Percentiles rank a stretch among this genome's conserved stretches.
phyloP scores from a whole-genome alignment of 2,329 filamentous ascomycete genomes.

The Colletotrichum abscissum region DNA sequence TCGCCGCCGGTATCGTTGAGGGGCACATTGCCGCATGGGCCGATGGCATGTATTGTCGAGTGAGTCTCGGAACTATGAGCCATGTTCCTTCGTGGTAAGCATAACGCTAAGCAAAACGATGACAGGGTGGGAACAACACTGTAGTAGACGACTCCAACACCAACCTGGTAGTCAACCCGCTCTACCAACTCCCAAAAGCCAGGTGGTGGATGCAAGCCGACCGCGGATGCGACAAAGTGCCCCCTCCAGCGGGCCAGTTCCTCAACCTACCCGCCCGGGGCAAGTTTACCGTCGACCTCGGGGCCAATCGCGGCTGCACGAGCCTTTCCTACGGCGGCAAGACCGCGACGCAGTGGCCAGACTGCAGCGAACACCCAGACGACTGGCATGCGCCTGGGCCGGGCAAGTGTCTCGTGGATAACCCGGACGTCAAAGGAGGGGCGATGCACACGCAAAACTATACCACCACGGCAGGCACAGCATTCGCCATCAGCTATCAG shows the following conservation, averaged over 20 bases:
- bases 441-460: slow-evolving; percentile 59
- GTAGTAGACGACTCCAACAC: not conserved
- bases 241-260: not conserved
- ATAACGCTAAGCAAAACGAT: not conserved
- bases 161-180: not conserved
- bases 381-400: slow-evolving; percentile 53
- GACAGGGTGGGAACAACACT: not conserved
- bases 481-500: slow-evolving; percentile 63
- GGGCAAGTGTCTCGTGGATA: slow-evolving; percentile 41
- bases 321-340: slow-evolving; percentile 56
- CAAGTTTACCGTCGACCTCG: slow-evolving; percentile 59
- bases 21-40: not conserved
- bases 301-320: slow-evolving; percentile 61
- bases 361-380: slow-evolving; percentile 56
- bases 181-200: not conserved
- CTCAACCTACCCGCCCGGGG: slow-evolving; percentile 61
- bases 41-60: not conserved
- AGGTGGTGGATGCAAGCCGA: not conserved
- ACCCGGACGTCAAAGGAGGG: slow-evolving; percentile 46
- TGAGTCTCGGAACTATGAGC: too few species aligned
- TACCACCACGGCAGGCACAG: slow-evolving; percentile 56
- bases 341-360: slow-evolving; percentile 55
- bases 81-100: too few species aligned
- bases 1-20: not conserved
- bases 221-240: not conserved